Evolutionary conservation across 1,139 yeast genomes (phyloP).

Genomic region (Suhomyces terraborum): DNA sequence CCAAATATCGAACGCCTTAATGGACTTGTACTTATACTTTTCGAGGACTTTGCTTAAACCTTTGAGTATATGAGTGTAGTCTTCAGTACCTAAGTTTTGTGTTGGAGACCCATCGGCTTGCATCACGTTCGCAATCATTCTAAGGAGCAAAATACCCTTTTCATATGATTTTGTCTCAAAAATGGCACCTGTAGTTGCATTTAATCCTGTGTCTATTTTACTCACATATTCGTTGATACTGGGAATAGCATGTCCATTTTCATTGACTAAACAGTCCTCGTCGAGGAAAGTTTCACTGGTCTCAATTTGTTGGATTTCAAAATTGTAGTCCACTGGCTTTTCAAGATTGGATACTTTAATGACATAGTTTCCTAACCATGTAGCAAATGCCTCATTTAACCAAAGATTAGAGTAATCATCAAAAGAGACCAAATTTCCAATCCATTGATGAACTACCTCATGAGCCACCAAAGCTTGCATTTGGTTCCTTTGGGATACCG

Average conservation of each 20-base stretch:
- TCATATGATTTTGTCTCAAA: constrained; percentile 61
- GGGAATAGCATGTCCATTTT: constrained; percentile 25
- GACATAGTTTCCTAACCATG: constrained; percentile 59
- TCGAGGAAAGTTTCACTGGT: constrained; percentile 41
- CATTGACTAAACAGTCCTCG: constrained; percentile 38
- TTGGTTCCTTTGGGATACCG: constrained; percentile 24
- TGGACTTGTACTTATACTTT: constrained; percentile 34
- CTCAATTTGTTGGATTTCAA: constrained; percentile 32
- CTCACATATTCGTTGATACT: constrained; percentile 32
- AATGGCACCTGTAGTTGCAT: constrained; percentile 39
- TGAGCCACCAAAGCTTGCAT: constrained; percentile 63
- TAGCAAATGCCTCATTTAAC: constrained; percentile 77
- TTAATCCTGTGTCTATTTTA: constrained; percentile 37
- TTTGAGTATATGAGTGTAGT: constrained; percentile 30
- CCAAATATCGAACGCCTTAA: constrained; percentile 65
- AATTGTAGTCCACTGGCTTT: constrained; percentile 31
- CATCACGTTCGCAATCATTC: constrained; percentile 54
- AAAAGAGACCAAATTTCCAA: constrained; percentile 67
- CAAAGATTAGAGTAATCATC: constrained; percentile 68
- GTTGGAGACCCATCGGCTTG: constrained; percentile 30
- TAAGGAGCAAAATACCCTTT: constrained; percentile 62
- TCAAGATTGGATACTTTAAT: constrained; percentile 34
- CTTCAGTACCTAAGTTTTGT: constrained; percentile 19
- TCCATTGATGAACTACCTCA: constrained; percentile 77
- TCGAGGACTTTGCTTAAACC: constrained; percentile 48